A percentile compares a stretch with the other conserved stretches of the same genome.
phyloP scores from a whole-genome alignment of 208 protist species.

The Hexamita inflata region DNA sequence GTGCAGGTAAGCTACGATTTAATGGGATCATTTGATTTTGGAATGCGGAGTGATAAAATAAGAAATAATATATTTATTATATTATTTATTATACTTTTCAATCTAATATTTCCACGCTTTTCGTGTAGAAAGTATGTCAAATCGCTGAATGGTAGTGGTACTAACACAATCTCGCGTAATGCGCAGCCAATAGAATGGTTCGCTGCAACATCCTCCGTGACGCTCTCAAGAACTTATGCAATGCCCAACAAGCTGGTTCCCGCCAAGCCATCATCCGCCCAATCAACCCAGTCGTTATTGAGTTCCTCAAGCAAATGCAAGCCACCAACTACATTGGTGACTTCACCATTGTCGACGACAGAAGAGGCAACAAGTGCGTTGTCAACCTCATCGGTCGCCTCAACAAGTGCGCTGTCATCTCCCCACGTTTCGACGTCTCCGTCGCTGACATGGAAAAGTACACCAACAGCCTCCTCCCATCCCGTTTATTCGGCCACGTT shows the following conservation, averaged over 20 bases:
- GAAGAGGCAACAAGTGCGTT: slow-evolving; percentile 96
- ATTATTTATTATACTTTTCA: too few relatives aligned
- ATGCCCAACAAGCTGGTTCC: slow-evolving; percentile 95
- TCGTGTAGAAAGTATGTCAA: too few relatives aligned
- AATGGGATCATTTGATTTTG: background rate
- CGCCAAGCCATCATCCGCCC: slow-evolving; percentile 96
- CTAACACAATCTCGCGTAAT: too few relatives aligned
- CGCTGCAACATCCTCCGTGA: slow-evolving; percentile 94
- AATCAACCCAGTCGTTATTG: slow-evolving; percentile 95
- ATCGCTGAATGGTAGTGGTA: too few relatives aligned
- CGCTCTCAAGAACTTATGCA: slow-evolving; percentile 87
- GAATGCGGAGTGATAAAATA: background rate
- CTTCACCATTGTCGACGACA: slow-evolving; percentile 99
- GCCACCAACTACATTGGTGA: slow-evolving; percentile 99
- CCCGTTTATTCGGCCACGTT: slow-evolving; percentile 97
- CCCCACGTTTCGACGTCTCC: slow-evolving; percentile 85
- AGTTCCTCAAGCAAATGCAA: slow-evolving; percentile 99
- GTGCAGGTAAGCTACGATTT: background rate
- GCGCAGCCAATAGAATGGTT: too few relatives aligned
- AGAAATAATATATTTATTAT: too few relatives aligned
- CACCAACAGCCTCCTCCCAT: slow-evolving; percentile 92
- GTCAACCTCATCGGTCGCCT: slow-evolving; percentile 97
- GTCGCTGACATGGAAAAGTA: slow-evolving; percentile 88
- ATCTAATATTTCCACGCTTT: too few relatives aligned
- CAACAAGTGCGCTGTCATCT: slow-evolving; percentile 99